phyloP scores from a whole-genome alignment of 2,329 filamentous ascomycete species.

The Passalora sequoiae region DNA sequence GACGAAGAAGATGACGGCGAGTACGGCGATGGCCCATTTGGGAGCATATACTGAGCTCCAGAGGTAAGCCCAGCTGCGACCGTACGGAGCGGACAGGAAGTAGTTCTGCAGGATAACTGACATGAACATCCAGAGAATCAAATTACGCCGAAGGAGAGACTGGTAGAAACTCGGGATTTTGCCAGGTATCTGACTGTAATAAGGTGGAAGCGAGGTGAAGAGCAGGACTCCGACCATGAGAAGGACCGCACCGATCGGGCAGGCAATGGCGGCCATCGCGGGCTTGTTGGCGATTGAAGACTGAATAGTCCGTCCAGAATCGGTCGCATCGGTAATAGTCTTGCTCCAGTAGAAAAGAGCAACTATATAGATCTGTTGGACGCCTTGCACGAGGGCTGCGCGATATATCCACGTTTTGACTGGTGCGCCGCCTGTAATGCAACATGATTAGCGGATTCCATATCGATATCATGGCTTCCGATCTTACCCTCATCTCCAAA shows the following conservation, averaged over 20 bases:
- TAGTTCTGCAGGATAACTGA: conserved; percentile 61
- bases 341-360: conserved; percentile 62
- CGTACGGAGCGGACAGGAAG: conserved; percentile 60
- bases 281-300: conserved; percentile 15
- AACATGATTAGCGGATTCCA: no score
- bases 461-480: no score
- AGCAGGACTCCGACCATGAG: conserved; percentile 51
- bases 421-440: conserved; percentile 52
- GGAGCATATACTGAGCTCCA: conserved; percentile 53
- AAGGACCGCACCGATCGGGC: conserved; percentile 53
- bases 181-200: conserved; percentile 59
- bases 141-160: conserved; percentile 55
- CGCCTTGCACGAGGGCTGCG: conserved; percentile 59
- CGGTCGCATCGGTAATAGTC: conserved; percentile 38
- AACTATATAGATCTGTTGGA: conserved; percentile 60
- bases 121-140: conserved; percentile 61
- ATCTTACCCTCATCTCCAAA: conserved; percentile 47
- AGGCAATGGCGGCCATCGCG: conserved; percentile 44
- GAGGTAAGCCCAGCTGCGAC: conserved; percentile 60
- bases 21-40: conserved; percentile 51
- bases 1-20: conserved; percentile 51
- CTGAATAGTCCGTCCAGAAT: conserved; percentile 33
- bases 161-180: conserved; percentile 60
- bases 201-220: conserved; percentile 57
- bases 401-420: conserved; percentile 60